Conservation (phyloP, 257 asterid genomes). For the Osmanthus fragrans region DNA sequence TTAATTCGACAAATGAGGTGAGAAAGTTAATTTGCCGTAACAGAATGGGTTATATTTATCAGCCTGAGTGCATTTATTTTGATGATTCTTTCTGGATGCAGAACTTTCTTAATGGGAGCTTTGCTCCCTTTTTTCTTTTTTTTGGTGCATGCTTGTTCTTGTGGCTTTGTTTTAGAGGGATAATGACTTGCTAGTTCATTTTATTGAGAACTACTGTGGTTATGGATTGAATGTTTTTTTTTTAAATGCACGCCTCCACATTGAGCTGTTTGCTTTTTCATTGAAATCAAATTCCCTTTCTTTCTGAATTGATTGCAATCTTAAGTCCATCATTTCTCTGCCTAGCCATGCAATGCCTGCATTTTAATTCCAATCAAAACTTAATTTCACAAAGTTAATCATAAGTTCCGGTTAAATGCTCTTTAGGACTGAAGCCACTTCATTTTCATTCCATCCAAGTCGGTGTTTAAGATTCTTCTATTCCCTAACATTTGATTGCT, state of each 20-base stretch:
- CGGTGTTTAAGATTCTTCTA: not conserved
- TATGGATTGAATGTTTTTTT: not conserved
- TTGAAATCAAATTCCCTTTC: not conserved
- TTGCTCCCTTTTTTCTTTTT: not conserved
- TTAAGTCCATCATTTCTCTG: not conserved
- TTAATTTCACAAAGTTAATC: not conserved
- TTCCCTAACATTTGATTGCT: not conserved
- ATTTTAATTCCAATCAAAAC: not conserved
- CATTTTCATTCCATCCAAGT: conserved; percentile 11
- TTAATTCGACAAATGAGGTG: conserved; percentile 42
- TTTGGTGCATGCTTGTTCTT: not conserved
- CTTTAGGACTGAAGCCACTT: conserved; percentile 9
- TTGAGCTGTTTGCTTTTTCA: not conserved
- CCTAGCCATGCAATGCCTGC: not conserved
- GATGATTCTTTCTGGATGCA: not conserved
- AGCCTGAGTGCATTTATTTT: not conserved
- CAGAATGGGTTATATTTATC: not conserved
- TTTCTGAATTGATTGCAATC: not conserved
- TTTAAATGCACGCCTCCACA: not conserved
- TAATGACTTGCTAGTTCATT: not conserved
- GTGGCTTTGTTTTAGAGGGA: not conserved
- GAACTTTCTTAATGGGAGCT: not conserved
- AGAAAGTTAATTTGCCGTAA: conserved; percentile 15
- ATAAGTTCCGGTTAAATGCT: conserved; percentile 9
- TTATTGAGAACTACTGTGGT: not conserved